Evolutionary conservation across 495 filamentous ascomycete genomes (phyloP).

Genomic region (Penicillium waksmanii): DNA sequence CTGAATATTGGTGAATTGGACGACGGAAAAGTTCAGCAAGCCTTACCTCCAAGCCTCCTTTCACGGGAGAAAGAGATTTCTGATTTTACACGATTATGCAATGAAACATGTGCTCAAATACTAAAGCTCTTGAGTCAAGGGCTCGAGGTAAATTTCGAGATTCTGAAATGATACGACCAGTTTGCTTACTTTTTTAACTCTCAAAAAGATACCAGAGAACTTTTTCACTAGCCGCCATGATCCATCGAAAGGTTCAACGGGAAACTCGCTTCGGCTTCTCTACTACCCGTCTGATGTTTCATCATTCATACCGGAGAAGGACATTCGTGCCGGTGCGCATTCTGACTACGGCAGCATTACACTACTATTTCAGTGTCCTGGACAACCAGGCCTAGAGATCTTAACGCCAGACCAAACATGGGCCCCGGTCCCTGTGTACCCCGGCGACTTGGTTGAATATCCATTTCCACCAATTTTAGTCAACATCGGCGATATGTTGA

Average conservation of each 20-base stretch:
- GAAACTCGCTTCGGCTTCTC: conserved; percentile 71
- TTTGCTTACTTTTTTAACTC: not conserved
- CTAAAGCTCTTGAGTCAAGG: conserved; percentile 71
- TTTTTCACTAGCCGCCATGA: conserved; percentile 74
- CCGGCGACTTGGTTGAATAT: conserved; percentile 8
- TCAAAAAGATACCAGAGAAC: conserved; percentile 38
- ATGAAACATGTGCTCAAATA: conserved; percentile 65
- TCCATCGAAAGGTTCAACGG: conserved; percentile 53
- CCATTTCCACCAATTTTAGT: conserved; percentile 70
- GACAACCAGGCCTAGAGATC: conserved; percentile 79
- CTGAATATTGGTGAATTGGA: conserved; percentile 78
- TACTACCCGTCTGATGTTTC: conserved; percentile 57
- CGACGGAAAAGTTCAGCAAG: conserved; percentile 67
- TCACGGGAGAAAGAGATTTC: conserved; percentile 55
- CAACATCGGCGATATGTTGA: conserved; percentile 82
- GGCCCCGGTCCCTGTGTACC: conserved; percentile 35
- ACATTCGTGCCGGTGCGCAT: conserved; percentile 62
- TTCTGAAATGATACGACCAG: not conserved
- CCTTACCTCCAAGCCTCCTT: conserved; percentile 62
- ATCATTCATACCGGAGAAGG: conserved; percentile 38
- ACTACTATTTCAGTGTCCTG: conserved; percentile 67
- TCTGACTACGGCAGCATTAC: conserved; percentile 61
- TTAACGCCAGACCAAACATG: conserved; percentile 46
- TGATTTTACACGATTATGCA: conserved; percentile 64
- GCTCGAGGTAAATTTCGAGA: conserved; percentile 49